phyloP scores from a whole-genome alignment of 352 stramenopile genomes.

The Pythium aristosporum region DNA sequence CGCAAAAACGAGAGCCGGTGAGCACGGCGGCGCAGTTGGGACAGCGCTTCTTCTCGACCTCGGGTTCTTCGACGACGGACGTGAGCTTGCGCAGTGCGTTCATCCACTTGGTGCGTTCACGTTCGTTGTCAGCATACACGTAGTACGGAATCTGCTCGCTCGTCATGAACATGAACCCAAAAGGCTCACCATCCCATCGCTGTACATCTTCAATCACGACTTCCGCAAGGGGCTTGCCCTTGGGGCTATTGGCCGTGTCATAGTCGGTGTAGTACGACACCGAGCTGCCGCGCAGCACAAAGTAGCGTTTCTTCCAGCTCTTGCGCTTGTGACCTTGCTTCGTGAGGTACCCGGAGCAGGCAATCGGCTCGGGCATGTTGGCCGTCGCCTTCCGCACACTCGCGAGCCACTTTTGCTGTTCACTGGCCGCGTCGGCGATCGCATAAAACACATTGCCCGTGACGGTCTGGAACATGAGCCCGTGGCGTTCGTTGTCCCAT shows the following conservation, averaged over 20 bases:
- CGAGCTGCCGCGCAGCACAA: conserved; percentile 74
- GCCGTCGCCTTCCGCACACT: conserved; percentile 70
- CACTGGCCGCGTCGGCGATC: conserved; percentile 64
- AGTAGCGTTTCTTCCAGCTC: conserved; percentile 91
- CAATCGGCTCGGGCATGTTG: conserved; percentile 70
- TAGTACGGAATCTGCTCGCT: conserved; percentile 89
- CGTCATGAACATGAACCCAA: conserved; percentile 91
- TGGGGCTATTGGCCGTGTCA: conserved; percentile 79
- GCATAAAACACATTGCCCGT: conserved; percentile 86
- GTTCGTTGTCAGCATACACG: conserved; percentile 87
- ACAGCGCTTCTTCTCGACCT: conserved; percentile 82
- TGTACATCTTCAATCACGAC: conserved; percentile 84
- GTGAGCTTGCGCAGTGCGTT: conserved; percentile 80
- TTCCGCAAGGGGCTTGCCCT: conserved; percentile 78
- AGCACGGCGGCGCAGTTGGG: conserved; percentile 82
- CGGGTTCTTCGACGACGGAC: conserved; percentile 61
- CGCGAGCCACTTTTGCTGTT: conserved; percentile 84
- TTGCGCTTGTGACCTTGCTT: conserved; percentile 91
- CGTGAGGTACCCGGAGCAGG: conserved; percentile 83
- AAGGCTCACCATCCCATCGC: conserved; percentile 82
- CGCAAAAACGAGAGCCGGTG: conserved; percentile 85
- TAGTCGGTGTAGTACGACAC: conserved; percentile 87
- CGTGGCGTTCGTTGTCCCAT: conserved; percentile 82
- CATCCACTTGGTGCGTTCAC: conserved; percentile 88
- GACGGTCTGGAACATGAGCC: conserved; percentile 85